Evolutionary conservation across 2,329 filamentous ascomycete genomes (phyloP), one percentile per base, ranked within the genome.

Genomic region (Trematosphaeria pertusa): DNA sequence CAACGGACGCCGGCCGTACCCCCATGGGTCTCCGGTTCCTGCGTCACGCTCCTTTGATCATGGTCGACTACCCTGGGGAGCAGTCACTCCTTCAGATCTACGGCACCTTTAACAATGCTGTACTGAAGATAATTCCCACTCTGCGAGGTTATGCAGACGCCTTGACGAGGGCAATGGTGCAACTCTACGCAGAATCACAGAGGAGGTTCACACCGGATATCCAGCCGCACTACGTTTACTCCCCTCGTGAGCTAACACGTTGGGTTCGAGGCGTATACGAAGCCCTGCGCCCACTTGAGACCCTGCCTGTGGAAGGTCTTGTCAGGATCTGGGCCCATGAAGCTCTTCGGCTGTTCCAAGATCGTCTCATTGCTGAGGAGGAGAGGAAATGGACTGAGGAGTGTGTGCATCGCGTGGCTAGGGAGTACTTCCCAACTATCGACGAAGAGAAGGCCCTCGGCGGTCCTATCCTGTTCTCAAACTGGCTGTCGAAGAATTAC

Each of bases 401-500:
- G 52, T 86, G 88, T 10, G 89, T 97, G 31, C 86, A 85, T 43
- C 85, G 89, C 36, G 93, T 97, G 62, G 94, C 94, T 0, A 75
- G 94, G 32, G 89, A 97, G 51, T 86, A 89, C 68, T 99, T 99
- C 82, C 94, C 94, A 0, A 96, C 86, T n/a, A 90, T 99, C 51
- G 89, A 99, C 52, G 89, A 97, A 59, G 81, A 88, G 33, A 88
- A 91, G 71, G 92, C 94, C 37, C 83, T 99, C 21, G 89, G 89
- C 56, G 91, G 91, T 0, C 95, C 94, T 0, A 97, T 99, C 43
- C 78, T 99, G 45, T 99, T 96, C 81, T 99, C 95, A 5, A 99
- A 99, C 76, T 99, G 94, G 94, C 82, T 99, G 5, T 97, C 93
- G 10, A 97, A 96, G 84, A 89, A 99, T 71, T 99, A 99, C 66